Percentiles rank a stretch among this genome's conserved stretches.
These are phyloP conservation scores for Parathielavia hyrcaniae DNA, from an alignment of 495 filamentous ascomycete species.

Conservation along the genomic window DNA sequence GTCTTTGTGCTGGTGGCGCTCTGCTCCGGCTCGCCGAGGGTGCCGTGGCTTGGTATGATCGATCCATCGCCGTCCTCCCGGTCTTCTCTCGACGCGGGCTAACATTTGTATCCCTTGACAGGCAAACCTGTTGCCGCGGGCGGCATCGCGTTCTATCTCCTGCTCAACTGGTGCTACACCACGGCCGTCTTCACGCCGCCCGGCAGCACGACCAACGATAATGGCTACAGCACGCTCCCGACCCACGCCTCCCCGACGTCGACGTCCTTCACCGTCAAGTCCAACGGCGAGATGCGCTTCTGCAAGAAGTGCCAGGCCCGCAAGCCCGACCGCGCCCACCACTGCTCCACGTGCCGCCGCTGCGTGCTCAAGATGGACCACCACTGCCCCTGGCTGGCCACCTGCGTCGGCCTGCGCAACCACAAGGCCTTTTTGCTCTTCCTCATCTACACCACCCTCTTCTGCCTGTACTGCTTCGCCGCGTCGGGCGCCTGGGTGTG, in stretches of 20 bases:
- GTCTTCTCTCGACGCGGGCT: background rate
- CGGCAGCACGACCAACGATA: conserved; percentile 53
- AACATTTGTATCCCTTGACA: conserved; percentile 20
- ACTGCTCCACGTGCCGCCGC: conserved; percentile 85
- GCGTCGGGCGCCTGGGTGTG: conserved; percentile 73
- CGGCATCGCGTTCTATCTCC: conserved; percentile 64
- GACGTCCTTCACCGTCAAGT: conserved; percentile 83
- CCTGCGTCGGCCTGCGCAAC: conserved; percentile 87
- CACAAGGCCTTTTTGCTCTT: conserved; percentile 95
- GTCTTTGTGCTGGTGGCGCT: conserved; percentile 78
- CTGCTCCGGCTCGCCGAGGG: conserved; percentile 53
- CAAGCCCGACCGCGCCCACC: conserved; percentile 94
- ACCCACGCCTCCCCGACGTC: conserved; percentile 45
- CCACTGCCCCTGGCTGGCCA: conserved; percentile 97
- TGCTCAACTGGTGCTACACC: conserved; percentile 84
- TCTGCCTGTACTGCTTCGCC: conserved; percentile 74
- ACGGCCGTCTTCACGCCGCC: conserved; percentile 88
- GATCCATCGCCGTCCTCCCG: background rate
- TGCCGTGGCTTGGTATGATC: conserved; percentile 59
- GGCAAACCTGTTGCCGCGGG: conserved; percentile 45
- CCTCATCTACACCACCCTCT: conserved; percentile 81
- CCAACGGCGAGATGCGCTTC: conserved; percentile 74
- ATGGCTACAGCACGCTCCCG: conserved; percentile 49
- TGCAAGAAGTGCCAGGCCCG: conserved; percentile 94
- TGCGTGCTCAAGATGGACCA: conserved; percentile 99